These are phyloP conservation scores for Fusarium multiceps DNA, from an alignment of 2,329 filamentous ascomycete genomes.

Conservation along the genomic window DNA sequence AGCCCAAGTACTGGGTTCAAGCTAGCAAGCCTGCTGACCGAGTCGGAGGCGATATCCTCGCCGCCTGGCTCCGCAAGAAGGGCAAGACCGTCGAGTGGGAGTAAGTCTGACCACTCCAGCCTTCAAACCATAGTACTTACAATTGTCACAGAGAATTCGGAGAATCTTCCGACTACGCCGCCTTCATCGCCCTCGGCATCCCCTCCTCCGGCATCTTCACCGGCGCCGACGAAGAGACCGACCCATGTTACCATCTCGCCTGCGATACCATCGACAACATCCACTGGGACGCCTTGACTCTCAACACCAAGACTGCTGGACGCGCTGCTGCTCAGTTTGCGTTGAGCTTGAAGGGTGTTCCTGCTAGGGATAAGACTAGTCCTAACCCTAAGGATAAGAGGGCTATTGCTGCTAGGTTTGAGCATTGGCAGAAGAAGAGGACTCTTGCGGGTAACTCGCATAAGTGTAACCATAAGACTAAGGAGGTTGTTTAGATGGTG, in stretches of 20 bases:
- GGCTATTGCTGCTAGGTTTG: slow-evolving; percentile 43
- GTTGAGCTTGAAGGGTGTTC: slow-evolving; percentile 51
- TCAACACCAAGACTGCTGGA: slow-evolving; percentile 60
- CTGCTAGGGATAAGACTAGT: slow-evolving; percentile 47
- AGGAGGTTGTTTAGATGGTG: slow-evolving; percentile 34
- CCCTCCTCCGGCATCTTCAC: slow-evolving; percentile 56
- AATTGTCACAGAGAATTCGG: slow-evolving; percentile 49
- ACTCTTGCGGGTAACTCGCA: slow-evolving; percentile 45
- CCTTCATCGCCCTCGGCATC: slow-evolving; percentile 55
- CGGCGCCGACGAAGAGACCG: slow-evolving; percentile 50
- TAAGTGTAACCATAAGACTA: slow-evolving; percentile 45
- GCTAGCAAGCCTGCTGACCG: slow-evolving; percentile 54
- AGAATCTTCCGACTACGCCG: slow-evolving; percentile 54
- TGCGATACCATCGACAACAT: slow-evolving; percentile 57
- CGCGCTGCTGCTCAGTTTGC: slow-evolving; percentile 59
- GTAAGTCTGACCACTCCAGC: no score
- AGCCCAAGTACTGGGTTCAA: slow-evolving; percentile 55
- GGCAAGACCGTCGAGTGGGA: slow-evolving; percentile 50
- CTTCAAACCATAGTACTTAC: no score
- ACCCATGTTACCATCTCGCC: slow-evolving; percentile 54
- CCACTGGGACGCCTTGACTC: slow-evolving; percentile 54
- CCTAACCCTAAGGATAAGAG: slow-evolving; percentile 44
- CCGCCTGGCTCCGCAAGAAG: slow-evolving; percentile 51
- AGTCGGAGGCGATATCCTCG: slow-evolving; percentile 50
- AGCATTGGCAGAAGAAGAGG: slow-evolving; percentile 41